A percentile compares a stretch with the other conserved stretches of the same genome.
These are phyloP conservation scores for Ogataea saltuana DNA, from an alignment of 805 yeast species.

Conservation along the genomic window DNA sequence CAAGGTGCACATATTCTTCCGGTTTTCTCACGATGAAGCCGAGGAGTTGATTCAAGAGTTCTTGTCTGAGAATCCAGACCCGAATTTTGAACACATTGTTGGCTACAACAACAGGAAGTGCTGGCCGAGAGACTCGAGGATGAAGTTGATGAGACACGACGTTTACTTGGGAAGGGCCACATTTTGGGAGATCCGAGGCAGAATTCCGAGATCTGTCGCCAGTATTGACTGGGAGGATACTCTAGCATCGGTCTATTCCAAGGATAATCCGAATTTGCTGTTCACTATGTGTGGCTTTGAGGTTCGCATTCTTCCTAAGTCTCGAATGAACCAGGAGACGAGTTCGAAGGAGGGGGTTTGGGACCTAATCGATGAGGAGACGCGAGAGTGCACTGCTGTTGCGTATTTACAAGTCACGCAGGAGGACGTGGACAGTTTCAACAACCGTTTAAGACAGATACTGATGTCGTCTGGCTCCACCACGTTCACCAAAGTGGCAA, in stretches of 20 bases:
- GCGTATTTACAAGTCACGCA: constrained; percentile 84
- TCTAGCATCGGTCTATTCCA: constrained; percentile 84
- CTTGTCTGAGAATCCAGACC: constrained; percentile 85
- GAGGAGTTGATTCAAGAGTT: constrained; percentile 74
- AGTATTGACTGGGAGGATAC: constrained; percentile 77
- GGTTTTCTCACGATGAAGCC: constrained; percentile 72
- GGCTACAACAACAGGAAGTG: constrained; percentile 88
- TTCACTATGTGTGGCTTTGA: constrained; percentile 96
- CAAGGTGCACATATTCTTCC: constrained; percentile 73
- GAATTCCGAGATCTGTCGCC: constrained; percentile 77
- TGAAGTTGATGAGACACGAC: constrained; percentile 88
- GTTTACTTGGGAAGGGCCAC: constrained; percentile 91
- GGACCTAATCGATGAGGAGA: constrained; percentile 70
- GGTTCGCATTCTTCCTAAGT: constrained; percentile 79
- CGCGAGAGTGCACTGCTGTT: constrained; percentile 85
- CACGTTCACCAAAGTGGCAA: constrained; percentile 90
- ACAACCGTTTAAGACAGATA: constrained; percentile 82
- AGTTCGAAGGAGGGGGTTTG: constrained; percentile 81
- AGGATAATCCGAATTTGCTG: constrained; percentile 83
- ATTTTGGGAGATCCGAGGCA: constrained; percentile 82
- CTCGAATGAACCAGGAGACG: constrained; percentile 52
- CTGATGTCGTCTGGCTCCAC: constrained; percentile 95
- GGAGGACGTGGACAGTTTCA: constrained; percentile 76
- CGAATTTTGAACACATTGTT: constrained; percentile 80
- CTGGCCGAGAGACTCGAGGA: constrained; percentile 93